Conservation (phyloP, 768 basidiomycete species). For the Peribolospora baueri region DNA sequence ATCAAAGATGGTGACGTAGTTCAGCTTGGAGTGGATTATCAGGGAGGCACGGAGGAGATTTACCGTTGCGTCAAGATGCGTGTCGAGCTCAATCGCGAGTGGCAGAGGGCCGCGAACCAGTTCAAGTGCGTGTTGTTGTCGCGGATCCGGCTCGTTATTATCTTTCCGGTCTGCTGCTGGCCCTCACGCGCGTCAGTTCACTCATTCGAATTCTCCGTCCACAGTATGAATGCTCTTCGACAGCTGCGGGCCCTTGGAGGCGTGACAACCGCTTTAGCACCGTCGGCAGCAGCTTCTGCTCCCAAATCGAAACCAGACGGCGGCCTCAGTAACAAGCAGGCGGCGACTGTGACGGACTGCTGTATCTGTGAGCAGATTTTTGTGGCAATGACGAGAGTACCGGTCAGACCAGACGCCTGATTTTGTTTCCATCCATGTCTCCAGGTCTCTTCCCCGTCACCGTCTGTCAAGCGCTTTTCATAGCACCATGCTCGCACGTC, state of each 20-base stretch:
- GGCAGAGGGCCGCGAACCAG: constrained; percentile 66
- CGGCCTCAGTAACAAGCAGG: not conserved
- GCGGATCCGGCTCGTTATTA: constrained; percentile 1
- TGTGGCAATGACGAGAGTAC: not conserved
- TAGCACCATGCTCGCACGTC: constrained; percentile 89
- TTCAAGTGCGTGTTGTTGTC: constrained; percentile 44
- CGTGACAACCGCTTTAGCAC: constrained; percentile 5
- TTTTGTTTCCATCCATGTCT: not conserved
- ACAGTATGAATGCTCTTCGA: constrained; percentile 37
- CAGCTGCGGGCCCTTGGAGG: constrained; percentile 34
- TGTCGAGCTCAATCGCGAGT: constrained; percentile 68
- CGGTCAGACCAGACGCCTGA: not conserved
- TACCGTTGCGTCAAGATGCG: constrained; percentile 93
- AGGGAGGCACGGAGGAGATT: constrained; percentile 87
- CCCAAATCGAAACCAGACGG: not conserved
- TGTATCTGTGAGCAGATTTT: constrained; percentile 54
- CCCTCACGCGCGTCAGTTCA: constrained; percentile 1
- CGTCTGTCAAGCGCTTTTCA: constrained; percentile 86
- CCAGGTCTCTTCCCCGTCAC: constrained; percentile 61
- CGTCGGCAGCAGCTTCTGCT: not conserved
- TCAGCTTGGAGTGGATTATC: constrained; percentile 91
- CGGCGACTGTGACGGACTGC: constrained; percentile 35
- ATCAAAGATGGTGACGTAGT: constrained; percentile 83
- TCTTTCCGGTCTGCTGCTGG: not conserved
- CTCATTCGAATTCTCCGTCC: not conserved